These are phyloP conservation scores for Epichloe elymi DNA, from an alignment of 2,329 filamentous ascomycete genomes.

Conservation along the genomic window DNA sequence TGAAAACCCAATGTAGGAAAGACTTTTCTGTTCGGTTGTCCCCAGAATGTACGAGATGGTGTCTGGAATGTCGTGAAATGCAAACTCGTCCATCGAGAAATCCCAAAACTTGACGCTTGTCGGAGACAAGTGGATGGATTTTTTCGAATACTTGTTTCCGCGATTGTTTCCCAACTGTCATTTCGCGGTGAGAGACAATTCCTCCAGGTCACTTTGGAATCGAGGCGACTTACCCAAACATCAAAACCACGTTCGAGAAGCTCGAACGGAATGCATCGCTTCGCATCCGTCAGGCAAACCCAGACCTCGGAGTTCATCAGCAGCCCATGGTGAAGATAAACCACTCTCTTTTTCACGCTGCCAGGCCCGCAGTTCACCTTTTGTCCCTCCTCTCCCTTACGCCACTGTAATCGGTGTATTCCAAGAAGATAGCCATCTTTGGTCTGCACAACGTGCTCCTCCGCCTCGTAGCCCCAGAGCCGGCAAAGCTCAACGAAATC, in stretches of 20 bases:
- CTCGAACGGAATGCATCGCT: slow-evolving; percentile 77
- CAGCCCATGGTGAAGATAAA: slow-evolving; percentile 89
- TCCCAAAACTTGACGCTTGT: slow-evolving; percentile 78
- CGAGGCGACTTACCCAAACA: slow-evolving; percentile 59
- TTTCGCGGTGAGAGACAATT: not conserved
- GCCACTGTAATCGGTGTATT: slow-evolving; percentile 74
- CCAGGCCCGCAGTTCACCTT: slow-evolving; percentile 61
- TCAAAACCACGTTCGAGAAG: slow-evolving; percentile 87
- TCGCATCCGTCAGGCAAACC: slow-evolving; percentile 80
- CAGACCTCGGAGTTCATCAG: slow-evolving; percentile 99
- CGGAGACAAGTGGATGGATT: slow-evolving; percentile 71
- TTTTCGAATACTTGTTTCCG: slow-evolving; percentile 96
- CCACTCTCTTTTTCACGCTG: slow-evolving; percentile 66
- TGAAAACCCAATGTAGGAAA: slow-evolving; percentile 95
- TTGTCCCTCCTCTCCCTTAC: slow-evolving; percentile 64
- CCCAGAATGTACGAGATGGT: slow-evolving; percentile 84
- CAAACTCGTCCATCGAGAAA: slow-evolving; percentile 97
- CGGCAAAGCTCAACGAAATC: slow-evolving; percentile 94
- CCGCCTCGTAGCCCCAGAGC: slow-evolving; percentile 80
- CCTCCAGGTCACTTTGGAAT: not conserved
- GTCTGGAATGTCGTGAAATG: slow-evolving; percentile 93
- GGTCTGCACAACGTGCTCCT: slow-evolving; percentile 93
- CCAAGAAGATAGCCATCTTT: slow-evolving; percentile 87
- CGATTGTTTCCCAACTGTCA: slow-evolving; percentile 81
- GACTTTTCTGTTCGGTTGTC: slow-evolving; percentile 65